These are phyloP conservation scores for Eimeria necatrix DNA, from an alignment of 169 alveolate genomes.

Conservation along the genomic window DNA sequence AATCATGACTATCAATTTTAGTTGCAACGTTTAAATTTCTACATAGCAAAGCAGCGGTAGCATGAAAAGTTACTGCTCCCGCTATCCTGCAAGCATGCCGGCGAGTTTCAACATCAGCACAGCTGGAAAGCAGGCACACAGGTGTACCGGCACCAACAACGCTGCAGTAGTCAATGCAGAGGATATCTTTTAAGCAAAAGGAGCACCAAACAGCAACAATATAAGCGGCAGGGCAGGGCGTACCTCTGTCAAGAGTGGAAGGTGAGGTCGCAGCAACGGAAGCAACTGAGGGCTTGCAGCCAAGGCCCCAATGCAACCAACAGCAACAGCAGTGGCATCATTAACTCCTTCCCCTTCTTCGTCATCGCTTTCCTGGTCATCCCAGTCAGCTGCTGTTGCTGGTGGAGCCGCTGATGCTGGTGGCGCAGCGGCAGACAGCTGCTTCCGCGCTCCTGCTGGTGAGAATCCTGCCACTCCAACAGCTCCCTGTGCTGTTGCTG, in stretches of 20 bases:
- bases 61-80: background rate
- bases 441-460: background rate
- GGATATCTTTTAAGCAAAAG: background rate
- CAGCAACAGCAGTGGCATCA: slow-evolving; percentile 47
- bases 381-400: slow-evolving; percentile 20
- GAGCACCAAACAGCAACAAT: background rate
- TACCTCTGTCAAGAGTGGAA: slow-evolving; percentile 31
- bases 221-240: slow-evolving; percentile 28
- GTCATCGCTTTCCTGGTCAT: slow-evolving; percentile 29
- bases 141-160: background rate
- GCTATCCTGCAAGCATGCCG: background rate
- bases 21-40: too few species aligned
- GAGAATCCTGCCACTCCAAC: slow-evolving; percentile 1
- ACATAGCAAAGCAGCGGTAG: background rate
- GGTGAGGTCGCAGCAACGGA: slow-evolving; percentile 63
- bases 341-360: slow-evolving; percentile 33
- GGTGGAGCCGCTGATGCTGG: slow-evolving; percentile 15
- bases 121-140: background rate
- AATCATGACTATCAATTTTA: background rate
- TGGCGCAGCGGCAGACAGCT: background rate
- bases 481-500: slow-evolving; percentile 28
- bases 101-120: background rate
- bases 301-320: slow-evolving; percentile 48
- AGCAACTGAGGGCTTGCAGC: slow-evolving; percentile 55
- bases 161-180: background rate